These are phyloP conservation scores for Gossypium sturtianum DNA, from an alignment of 345 rosid genomes.

Conservation along the genomic window DNA sequence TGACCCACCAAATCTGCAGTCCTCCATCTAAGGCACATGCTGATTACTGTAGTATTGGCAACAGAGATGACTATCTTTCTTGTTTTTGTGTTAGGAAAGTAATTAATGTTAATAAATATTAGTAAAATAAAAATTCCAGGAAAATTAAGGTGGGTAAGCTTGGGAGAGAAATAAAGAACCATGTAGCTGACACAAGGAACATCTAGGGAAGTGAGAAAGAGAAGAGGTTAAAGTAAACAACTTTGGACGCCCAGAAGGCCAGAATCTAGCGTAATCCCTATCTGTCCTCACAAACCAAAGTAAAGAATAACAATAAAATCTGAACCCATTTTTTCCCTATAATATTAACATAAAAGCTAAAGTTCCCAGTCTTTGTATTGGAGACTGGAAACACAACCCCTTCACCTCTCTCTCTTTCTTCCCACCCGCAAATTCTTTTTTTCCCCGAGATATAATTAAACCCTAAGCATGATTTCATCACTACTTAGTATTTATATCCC, in stretches of 20 bases:
- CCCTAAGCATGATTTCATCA: constrained; percentile 55
- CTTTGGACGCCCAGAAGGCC: constrained; percentile 38
- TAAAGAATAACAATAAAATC: constrained; percentile 37
- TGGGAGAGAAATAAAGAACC: constrained; percentile 3
- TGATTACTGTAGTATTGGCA: constrained; percentile 10
- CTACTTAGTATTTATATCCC: constrained; percentile 53
- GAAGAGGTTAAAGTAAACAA: constrained; percentile 34
- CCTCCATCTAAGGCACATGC: background rate
- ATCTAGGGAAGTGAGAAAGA: constrained; percentile 70
- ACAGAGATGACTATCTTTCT: background rate
- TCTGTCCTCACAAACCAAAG: constrained; percentile 43
- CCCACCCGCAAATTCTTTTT: background rate
- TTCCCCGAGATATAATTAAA: background rate
- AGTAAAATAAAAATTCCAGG: background rate
- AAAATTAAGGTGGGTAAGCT: constrained; percentile 8
- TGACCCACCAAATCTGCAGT: constrained; percentile 11
- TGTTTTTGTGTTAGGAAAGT: background rate
- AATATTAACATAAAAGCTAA: constrained; percentile 38
- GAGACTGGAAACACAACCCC: constrained; percentile 42
- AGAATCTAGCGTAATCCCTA: constrained; percentile 34
- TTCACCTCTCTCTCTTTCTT: constrained; percentile 3
- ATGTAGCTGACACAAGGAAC: constrained; percentile 45
- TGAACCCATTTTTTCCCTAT: constrained; percentile 36
- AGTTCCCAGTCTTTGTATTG: constrained; percentile 55
- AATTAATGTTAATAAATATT: background rate